Percentiles rank a stretch among this genome's conserved stretches.
These are phyloP conservation scores for Falciphora oryzae DNA, from an alignment of 2,329 filamentous ascomycete genomes.

Conservation along the genomic window DNA sequence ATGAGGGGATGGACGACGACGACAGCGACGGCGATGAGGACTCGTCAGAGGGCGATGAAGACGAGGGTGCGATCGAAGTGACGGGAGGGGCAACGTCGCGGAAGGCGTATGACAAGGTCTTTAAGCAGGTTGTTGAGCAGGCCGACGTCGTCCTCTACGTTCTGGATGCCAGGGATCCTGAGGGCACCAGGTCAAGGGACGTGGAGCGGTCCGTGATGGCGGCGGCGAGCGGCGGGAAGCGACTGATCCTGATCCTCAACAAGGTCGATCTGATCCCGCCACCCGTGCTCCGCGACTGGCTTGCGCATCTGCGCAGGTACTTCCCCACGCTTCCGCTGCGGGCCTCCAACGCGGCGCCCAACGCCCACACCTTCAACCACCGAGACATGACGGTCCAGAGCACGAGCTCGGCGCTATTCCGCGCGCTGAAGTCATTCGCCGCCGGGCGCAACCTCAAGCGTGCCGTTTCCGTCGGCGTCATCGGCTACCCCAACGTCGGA, in stretches of 20 bases:
- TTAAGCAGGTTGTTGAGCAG: constrained; percentile 85
- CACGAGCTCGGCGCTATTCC: constrained; percentile 80
- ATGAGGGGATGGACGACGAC: constrained; percentile 41
- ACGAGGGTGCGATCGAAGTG: constrained; percentile 44
- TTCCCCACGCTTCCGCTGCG: constrained; percentile 89
- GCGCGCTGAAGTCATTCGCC: constrained; percentile 83
- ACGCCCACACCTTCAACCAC: constrained; percentile 89
- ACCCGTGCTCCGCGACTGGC: constrained; percentile 76
- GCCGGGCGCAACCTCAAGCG: constrained; percentile 80
- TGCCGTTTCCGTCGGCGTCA: constrained; percentile 84
- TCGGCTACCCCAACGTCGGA: constrained; percentile 93
- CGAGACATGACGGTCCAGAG: constrained; percentile 80
- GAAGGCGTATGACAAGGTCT: constrained; percentile 90
- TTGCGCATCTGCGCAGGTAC: constrained; percentile 75
- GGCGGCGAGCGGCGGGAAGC: constrained; percentile 67
- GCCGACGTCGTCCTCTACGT: constrained; percentile 92
- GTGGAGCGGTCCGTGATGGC: constrained; percentile 89
- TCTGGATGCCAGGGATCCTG: constrained; percentile 84
- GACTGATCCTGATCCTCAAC: constrained; percentile 87
- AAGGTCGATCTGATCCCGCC: constrained; percentile 91
- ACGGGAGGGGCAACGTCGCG: constrained; percentile 59
- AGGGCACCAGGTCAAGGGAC: constrained; percentile 83
- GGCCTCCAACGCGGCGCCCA: constrained; percentile 74
- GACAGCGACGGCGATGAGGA: constrained; percentile 30
- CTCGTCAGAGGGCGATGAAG: constrained; percentile 51